A percentile compares a stretch with the other conserved stretches of the same genome.
Evolutionary conservation across 2,329 filamentous ascomycete species (phyloP).

Genomic region (Phaeoacremonium minimum): DNA sequence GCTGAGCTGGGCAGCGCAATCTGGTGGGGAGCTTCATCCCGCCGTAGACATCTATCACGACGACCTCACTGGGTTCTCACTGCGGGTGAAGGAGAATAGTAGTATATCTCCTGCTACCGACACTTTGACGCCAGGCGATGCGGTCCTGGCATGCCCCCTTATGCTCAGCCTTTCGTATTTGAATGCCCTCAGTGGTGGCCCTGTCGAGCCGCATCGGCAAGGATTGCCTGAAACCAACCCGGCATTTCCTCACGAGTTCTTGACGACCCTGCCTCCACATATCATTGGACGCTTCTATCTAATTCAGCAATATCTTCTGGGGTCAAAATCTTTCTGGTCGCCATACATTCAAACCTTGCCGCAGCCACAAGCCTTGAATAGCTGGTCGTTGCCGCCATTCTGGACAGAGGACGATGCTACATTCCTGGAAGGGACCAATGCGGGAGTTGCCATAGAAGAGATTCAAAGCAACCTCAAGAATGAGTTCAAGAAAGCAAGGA

Average conservation of each 20-base stretch:
- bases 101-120: too few relatives aligned
- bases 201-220: constrained; percentile 14
- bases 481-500: constrained; percentile 40
- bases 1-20: constrained; percentile 40
- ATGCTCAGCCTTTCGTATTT: constrained; percentile 53
- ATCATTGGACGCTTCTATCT: constrained; percentile 65
- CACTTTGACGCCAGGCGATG: constrained; percentile 28
- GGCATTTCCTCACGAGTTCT: constrained; percentile 44
- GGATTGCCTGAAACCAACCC: constrained; percentile 10
- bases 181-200: constrained; percentile 39
- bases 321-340: constrained; percentile 58
- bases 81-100: constrained; percentile 41
- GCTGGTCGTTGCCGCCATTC: constrained; percentile 56
- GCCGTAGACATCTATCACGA: constrained; percentile 49
- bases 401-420: constrained; percentile 59
- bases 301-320: constrained; percentile 61
- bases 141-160: constrained; percentile 49
- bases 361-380: constrained; percentile 45
- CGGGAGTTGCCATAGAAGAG: constrained; percentile 42
- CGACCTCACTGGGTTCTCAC: constrained; percentile 45
- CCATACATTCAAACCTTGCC: constrained; percentile 65
- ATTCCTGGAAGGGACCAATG: constrained; percentile 50
- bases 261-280: constrained; percentile 47
- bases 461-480: constrained; percentile 39
- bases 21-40: constrained; percentile 45